Base-by-base conservation (phyloP, 345 rosid genomes). In the Sonneratia caseolaris region DNA sequence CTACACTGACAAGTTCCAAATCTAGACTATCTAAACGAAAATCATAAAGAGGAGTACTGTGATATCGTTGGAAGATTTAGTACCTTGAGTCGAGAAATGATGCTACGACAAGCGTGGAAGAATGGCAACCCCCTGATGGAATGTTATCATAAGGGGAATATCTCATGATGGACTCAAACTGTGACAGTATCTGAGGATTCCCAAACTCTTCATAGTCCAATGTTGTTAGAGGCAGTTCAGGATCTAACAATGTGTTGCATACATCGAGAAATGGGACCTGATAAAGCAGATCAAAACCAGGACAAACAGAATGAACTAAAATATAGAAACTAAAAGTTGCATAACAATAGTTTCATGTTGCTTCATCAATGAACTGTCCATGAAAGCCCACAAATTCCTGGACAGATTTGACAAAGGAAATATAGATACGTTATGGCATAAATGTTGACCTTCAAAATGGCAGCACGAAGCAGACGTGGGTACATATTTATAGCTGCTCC, bases 201-300 rank as follows among this genome's bases (percentile, higher is more conserved):
- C 98, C 98, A 74, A 93, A 93, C 83, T 93, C 98, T 81, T 91
- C 94, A 70, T 89, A 84, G 84, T 93, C 98, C 76, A 91, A 76
- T 12, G 80, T 74, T 16, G 96, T 88, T 43, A 93, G 94, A 59
- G 97, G 97, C 78, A 93, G 83, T 68, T 73, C 82, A 49, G 98
- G 86, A 78, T 93, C 98, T 55, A 85, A 72, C 76, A 88, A 74
- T 35, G 97, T 86, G 80, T 88, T 89, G 79, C 91, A 82, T 62
- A 85, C 78, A 62, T 93, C 98, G 56, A 93, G 90, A 80, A 93
- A 93, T 3, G 96, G 97, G 61, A 91, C 97, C 97, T 93, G 85
- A 70, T 16, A 75, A n/a, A 70, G 59, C 59, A 53, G 13, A 47
- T 47, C 15, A 47, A 27, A 13, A 47, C 51, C 51, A 47, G 51